phyloP scores from a whole-genome alignment of 2,329 filamentous ascomycete species.

The Claviceps spartinae region DNA sequence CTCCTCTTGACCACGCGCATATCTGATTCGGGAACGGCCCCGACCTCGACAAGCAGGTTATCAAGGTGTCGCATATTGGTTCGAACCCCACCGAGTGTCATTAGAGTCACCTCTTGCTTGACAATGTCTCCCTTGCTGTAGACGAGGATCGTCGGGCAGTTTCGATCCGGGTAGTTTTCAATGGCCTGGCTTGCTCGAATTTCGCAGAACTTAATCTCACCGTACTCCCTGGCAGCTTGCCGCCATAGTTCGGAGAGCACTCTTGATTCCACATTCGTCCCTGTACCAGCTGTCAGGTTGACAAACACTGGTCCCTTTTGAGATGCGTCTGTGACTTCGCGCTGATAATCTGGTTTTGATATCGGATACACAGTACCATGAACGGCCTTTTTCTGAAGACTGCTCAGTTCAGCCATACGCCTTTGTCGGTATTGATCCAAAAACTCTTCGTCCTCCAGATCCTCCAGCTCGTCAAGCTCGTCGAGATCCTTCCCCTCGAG shows the following conservation, averaged over 20 bases:
- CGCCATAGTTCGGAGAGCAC: conserved; percentile 77
- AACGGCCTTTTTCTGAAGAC: conserved; percentile 59
- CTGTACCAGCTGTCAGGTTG: conserved; percentile 64
- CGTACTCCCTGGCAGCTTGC: conserved; percentile 70
- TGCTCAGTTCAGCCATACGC: conserved; percentile 69
- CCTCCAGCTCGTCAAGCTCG: conserved; percentile 85
- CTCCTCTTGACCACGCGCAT: conserved; percentile 56
- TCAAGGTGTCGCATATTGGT: conserved; percentile 67
- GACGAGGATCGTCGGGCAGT: conserved; percentile 85
- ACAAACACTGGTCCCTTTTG: conserved; percentile 57
- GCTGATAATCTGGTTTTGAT: conserved; percentile 84
- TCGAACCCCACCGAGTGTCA: conserved; percentile 58
- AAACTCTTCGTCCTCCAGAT: conserved; percentile 89
- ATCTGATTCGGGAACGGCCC: conserved; percentile 67
- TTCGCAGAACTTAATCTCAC: conserved; percentile 95
- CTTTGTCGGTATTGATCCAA: conserved; percentile 79
- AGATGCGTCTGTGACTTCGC: conserved; percentile 85
- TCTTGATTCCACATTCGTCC: conserved; percentile 73
- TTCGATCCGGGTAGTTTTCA: conserved; percentile 87
- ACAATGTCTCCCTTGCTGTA: conserved; percentile 89
- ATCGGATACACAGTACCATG: conserved; percentile 88
- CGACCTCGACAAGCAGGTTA: conserved; percentile 65
- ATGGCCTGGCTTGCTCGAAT: conserved; percentile 88
- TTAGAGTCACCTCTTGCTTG: conserved; percentile 81
- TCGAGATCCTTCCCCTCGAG: conserved; percentile 90